These are phyloP conservation scores for Cerrena zonata DNA, from an alignment of 1,284 basidiomycete genomes.

Conservation along the genomic window DNA sequence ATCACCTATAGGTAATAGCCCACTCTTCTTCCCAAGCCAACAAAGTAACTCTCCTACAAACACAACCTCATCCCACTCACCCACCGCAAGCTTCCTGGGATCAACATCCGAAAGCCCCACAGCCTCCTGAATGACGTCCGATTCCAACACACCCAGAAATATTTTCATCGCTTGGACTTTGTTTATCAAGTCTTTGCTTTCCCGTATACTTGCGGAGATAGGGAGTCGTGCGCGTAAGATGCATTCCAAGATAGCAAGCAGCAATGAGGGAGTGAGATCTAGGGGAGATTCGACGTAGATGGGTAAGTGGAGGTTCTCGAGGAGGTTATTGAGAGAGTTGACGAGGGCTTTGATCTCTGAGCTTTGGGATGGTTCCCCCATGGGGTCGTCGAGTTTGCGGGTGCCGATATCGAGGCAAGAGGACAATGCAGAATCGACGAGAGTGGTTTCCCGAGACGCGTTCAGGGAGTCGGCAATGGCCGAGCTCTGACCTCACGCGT, in stretches of 20 bases:
- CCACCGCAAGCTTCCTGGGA: conserved; percentile 53
- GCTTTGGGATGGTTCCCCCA: not conserved
- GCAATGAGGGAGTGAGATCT: conserved; percentile 67
- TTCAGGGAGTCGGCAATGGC: not conserved
- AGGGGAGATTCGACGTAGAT: conserved; percentile 50
- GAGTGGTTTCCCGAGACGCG: too few relatives aligned
- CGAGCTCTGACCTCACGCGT: not conserved
- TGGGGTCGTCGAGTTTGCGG: not conserved
- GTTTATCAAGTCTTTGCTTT: conserved; percentile 33
- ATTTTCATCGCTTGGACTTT: conserved; percentile 64
- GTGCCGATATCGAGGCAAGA: not conserved
- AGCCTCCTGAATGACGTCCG: conserved; percentile 54
- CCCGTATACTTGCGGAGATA: conserved; percentile 37
- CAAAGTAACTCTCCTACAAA: conserved; percentile 59
- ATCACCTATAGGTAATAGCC: conserved; percentile 29
- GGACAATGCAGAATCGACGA: not conserved
- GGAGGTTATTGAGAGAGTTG: conserved; percentile 39
- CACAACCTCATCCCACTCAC: conserved; percentile 57
- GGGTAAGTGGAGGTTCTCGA: conserved; percentile 46
- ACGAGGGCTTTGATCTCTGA: conserved; percentile 19
- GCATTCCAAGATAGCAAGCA: conserved; percentile 60
- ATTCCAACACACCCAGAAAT: conserved; percentile 70
- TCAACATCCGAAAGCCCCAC: conserved; percentile 60
- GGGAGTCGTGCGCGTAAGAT: conserved; percentile 46
- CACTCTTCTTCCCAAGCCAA: conserved; percentile 50